These are phyloP conservation scores for Salix dunnii DNA, from an alignment of 345 rosid species.

Conservation along the genomic window DNA sequence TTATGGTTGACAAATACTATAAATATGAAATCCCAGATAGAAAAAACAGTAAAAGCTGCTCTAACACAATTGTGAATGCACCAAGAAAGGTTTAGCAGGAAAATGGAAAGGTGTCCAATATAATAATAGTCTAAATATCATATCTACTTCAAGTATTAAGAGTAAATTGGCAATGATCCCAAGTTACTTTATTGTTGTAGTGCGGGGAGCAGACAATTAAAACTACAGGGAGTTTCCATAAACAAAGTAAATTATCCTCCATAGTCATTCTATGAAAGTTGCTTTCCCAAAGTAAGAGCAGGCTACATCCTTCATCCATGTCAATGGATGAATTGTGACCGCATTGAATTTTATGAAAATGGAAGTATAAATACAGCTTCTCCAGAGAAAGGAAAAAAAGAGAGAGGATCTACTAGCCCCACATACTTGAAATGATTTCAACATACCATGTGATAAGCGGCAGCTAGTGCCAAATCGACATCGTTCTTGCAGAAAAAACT, in stretches of 20 bases:
- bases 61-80: neutral
- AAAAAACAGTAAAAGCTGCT: conserved; percentile 1
- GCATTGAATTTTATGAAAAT: neutral
- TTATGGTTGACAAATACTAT: neutral
- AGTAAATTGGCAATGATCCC: neutral
- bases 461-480: conserved; percentile 92
- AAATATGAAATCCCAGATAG: neutral
- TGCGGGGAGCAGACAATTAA: neutral
- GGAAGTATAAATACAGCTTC: conserved; percentile 1
- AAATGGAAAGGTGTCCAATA: neutral
- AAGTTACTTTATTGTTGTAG: too few relatives aligned
- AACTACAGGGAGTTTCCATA: neutral
- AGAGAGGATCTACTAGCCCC: conserved; percentile 5
- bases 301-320: neutral
- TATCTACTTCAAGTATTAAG: too few relatives aligned
- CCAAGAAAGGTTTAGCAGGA: neutral
- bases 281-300: neutral
- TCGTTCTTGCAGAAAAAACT: conserved; percentile 91
- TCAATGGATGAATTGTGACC: neutral
- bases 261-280: neutral
- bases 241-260: conserved; percentile 1
- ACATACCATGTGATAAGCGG: conserved; percentile 93
- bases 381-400: neutral
- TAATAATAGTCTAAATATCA: neutral
- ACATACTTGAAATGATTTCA: conserved; percentile 19